phyloP scores from a whole-genome alignment of 768 basidiomycete genomes.

The Rhodotorula graminis region DNA sequence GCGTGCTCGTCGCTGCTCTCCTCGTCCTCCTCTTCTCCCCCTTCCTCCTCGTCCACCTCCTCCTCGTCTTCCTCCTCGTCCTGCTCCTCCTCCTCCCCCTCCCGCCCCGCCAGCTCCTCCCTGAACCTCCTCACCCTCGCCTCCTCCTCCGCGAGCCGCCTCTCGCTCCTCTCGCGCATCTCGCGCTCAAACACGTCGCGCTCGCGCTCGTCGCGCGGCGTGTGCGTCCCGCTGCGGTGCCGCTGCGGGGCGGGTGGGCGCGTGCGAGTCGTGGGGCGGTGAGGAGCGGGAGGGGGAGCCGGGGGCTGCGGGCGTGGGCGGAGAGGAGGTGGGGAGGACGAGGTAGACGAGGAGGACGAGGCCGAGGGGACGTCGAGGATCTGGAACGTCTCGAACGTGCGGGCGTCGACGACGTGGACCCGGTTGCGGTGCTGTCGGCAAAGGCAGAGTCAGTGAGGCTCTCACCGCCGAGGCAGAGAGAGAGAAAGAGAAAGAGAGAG shows the following conservation, averaged over 20 bases:
- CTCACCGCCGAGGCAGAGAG: not conserved
- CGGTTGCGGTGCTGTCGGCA: conserved; percentile 65
- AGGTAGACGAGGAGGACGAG: not conserved
- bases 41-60: not conserved
- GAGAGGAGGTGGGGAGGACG: not conserved
- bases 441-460: not conserved
- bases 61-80: not conserved
- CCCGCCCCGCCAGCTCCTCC: not conserved
- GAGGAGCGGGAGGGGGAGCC: not conserved
- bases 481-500: not conserved
- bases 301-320: conserved; percentile 11
- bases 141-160: not conserved
- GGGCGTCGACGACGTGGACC: conserved; percentile 78
- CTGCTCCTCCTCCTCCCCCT: not conserved
- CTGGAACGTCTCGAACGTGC: conserved; percentile 61
- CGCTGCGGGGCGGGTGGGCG: not conserved
- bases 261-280: not conserved
- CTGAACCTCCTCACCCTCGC: not conserved
- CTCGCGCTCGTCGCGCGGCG: conserved; percentile 13
- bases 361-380: conserved; percentile 24
- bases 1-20: not conserved
- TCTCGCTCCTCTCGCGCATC: conserved; percentile 5
- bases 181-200: conserved; percentile 15
- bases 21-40: not conserved
- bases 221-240: not conserved